Conservation (phyloP, 176 grass and related monocot genomes). For the maize (Zea mays) region DNA sequence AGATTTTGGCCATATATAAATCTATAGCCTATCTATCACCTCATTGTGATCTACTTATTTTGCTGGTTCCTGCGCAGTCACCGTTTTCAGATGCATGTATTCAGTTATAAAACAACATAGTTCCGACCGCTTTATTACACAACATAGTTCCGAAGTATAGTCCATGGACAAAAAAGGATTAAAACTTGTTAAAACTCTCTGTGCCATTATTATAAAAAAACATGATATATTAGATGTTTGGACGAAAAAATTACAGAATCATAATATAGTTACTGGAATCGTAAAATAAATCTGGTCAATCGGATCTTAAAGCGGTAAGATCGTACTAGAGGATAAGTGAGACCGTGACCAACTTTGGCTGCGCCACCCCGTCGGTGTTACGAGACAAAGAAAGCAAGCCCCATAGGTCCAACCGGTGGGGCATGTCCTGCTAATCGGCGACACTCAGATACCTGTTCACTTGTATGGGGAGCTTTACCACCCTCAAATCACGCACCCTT, state of each 20-base stretch:
- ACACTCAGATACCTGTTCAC: neutral
- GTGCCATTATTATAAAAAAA: neutral
- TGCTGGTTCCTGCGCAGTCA: no score
- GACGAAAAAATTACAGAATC: neutral
- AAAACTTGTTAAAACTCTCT: neutral
- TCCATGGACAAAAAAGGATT: neutral
- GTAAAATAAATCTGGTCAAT: neutral
- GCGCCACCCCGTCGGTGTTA: neutral
- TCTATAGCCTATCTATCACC: no score
- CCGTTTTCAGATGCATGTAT: no score
- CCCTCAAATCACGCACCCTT: slow-evolving; percentile 21
- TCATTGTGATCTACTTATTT: no score
- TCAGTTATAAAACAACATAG: no score
- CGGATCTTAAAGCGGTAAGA: neutral
- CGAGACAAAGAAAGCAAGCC: neutral
- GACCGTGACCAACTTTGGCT: neutral
- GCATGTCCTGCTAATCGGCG: neutral
- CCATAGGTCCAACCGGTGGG: neutral
- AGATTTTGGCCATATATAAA: no score
- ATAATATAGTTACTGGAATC: neutral
- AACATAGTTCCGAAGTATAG: no score
- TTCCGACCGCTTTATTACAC: no score
- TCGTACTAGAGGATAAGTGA: neutral
- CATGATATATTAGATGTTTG: neutral
- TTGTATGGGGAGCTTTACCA: neutral